Percentiles rank a stretch among this genome's conserved stretches.
Evolutionary conservation across 108 stramenopile species (phyloP).

Genomic region (Conticribra guillardii): DNA sequence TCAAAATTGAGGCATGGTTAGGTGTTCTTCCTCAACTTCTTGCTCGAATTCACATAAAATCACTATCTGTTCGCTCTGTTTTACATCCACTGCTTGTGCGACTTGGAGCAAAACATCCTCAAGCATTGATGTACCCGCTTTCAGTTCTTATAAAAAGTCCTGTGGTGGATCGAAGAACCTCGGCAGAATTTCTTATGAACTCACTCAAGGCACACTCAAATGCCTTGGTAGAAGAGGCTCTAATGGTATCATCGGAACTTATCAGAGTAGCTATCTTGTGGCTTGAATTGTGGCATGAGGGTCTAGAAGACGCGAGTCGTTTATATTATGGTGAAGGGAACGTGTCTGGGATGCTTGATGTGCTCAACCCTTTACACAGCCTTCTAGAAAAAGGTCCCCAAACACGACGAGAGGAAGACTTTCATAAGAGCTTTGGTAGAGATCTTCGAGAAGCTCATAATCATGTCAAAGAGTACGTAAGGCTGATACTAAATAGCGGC

Average conservation of each 20-base stretch:
- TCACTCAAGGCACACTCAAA: constrained; percentile 83
- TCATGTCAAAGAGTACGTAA: constrained; percentile 70
- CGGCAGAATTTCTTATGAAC: constrained; percentile 92
- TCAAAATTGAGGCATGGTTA: constrained; percentile 95
- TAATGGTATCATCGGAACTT: constrained; percentile 94
- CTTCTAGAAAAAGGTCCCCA: constrained; percentile 80
- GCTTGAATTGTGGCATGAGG: constrained; percentile 99
- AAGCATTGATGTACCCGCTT: constrained; percentile 98
- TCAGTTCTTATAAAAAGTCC: constrained; percentile 94
- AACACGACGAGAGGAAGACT: constrained; percentile 83
- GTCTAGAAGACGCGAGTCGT: constrained; percentile 93
- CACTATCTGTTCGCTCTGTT: constrained; percentile 73
- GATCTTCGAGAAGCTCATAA: constrained; percentile 81
- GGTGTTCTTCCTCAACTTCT: constrained; percentile 98
- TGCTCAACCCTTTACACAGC: constrained; percentile 84
- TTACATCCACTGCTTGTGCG: constrained; percentile 89
- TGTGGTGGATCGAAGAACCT: constrained; percentile 80
- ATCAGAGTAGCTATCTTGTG: constrained; percentile 99
- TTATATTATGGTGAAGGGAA: constrained; percentile 96
- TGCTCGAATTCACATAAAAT: constrained; percentile 95
- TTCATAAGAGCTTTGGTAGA: constrained; percentile 78
- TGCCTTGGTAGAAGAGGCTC: constrained; percentile 92
- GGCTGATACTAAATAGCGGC: constrained; percentile 60
- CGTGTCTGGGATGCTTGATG: constrained; percentile 91
- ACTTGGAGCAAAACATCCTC: constrained; percentile 91